phyloP scores from a whole-genome alignment of 2,329 filamentous ascomycete species.

The Lecanicillium sp. region DNA sequence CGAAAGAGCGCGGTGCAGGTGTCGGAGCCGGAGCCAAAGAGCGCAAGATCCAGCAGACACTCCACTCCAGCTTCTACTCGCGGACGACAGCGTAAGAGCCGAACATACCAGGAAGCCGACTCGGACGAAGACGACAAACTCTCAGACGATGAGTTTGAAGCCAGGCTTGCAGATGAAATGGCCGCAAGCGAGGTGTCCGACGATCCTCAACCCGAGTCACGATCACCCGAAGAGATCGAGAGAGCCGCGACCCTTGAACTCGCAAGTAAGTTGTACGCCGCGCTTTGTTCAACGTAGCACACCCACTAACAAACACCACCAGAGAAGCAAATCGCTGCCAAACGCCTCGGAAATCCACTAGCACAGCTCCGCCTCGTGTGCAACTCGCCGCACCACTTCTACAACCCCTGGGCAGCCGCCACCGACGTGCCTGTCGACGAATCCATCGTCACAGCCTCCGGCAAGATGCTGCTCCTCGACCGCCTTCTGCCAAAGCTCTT shows the following conservation, averaged over 20 bases:
- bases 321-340: conserved; percentile 76
- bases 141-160: conserved; percentile 79
- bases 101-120: conserved; percentile 45
- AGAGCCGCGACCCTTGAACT: conserved; percentile 62
- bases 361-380: conserved; percentile 89
- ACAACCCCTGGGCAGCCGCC: conserved; percentile 72
- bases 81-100: conserved; percentile 41
- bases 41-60: conserved; percentile 62
- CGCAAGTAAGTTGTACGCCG: conserved; percentile 53
- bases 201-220: conserved; percentile 17
- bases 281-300: neutral
- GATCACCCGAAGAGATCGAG: conserved; percentile 54
- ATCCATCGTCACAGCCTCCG: conserved; percentile 75
- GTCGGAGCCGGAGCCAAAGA: conserved; percentile 49
- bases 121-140: conserved; percentile 55
- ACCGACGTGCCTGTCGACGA: conserved; percentile 61
- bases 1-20: conserved; percentile 22
- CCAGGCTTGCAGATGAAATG: conserved; percentile 61
- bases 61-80: conserved; percentile 61
- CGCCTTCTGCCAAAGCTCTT: conserved; percentile 74
- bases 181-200: conserved; percentile 31
- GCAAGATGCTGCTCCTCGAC: conserved; percentile 94
- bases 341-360: conserved; percentile 88
- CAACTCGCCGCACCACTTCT: conserved; percentile 94
- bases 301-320: conserved; percentile 20